phyloP scores from a whole-genome alignment of 2,329 filamentous ascomycete species.

The Beauveria scarabaeidicola region DNA sequence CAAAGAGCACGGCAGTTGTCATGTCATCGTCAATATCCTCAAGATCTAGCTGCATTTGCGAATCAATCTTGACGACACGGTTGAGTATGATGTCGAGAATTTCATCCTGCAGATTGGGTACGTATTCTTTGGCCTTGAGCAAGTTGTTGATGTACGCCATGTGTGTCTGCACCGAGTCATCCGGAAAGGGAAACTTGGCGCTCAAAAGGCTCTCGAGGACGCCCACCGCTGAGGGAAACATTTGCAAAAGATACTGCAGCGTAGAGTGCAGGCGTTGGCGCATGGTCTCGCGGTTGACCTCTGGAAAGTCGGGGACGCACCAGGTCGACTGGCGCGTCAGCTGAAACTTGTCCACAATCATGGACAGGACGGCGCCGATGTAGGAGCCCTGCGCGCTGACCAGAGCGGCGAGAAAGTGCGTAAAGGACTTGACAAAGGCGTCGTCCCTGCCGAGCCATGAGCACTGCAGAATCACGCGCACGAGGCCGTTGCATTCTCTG shows the following conservation, averaged over 20 bases:
- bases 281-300: conserved; percentile 55
- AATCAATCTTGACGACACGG: conserved; percentile 85
- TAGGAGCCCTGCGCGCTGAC: conserved; percentile 78
- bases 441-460: conserved; percentile 59
- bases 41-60: conserved; percentile 87
- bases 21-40: conserved; percentile 88
- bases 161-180: conserved; percentile 70
- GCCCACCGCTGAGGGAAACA: conserved; percentile 71
- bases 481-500: conserved; percentile 49
- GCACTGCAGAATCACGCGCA: conserved; percentile 50
- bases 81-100: conserved; percentile 78
- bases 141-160: conserved; percentile 84
- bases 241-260: conserved; percentile 65
- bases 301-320: conserved; percentile 43
- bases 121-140: conserved; percentile 66
- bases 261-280: conserved; percentile 67
- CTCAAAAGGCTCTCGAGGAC: conserved; percentile 60
- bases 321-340: conserved; percentile 39
- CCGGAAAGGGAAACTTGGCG: conserved; percentile 65
- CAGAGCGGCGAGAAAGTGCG: conserved; percentile 60
- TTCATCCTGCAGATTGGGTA: conserved; percentile 67
- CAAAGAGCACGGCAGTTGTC: conserved; percentile 61
- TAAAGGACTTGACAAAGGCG: conserved; percentile 58
- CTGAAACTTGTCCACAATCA: conserved; percentile 72
- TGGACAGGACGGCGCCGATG: conserved; percentile 63